phyloP scores from a whole-genome alignment of 768 basidiomycete genomes.

The Kwoniella dendrophila region DNA sequence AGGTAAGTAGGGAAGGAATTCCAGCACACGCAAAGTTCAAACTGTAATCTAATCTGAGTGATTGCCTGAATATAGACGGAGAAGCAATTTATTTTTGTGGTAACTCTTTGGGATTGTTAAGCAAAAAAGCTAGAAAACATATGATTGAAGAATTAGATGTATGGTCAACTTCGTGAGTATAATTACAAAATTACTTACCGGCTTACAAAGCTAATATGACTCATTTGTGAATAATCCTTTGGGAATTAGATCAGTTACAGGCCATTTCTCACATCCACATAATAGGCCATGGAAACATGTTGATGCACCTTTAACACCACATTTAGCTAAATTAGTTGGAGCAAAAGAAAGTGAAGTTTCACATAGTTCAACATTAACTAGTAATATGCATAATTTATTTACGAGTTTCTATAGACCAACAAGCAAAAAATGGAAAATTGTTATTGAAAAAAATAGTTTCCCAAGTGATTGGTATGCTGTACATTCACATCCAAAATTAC shows the following conservation, averaged over 20 bases:
- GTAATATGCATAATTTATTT: constrained; percentile 95
- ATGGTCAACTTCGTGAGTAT: constrained; percentile 68
- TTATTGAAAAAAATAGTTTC: constrained; percentile 92
- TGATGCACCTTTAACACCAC: constrained; percentile 69
- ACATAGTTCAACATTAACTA: constrained; percentile 91
- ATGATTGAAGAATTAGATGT: constrained; percentile 79
- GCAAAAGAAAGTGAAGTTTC: constrained; percentile 87
- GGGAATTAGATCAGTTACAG: constrained; percentile 64
- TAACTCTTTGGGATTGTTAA: constrained; percentile 85
- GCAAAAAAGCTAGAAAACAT: constrained; percentile 70
- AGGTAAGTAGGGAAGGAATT: constrained; percentile 38
- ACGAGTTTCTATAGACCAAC: constrained; percentile 91
- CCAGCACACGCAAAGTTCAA: background rate
- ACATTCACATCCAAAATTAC: background rate
- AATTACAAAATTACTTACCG: no score
- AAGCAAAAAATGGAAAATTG: constrained; percentile 79
- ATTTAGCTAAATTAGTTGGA: constrained; percentile 81
- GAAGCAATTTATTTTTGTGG: constrained; percentile 80
- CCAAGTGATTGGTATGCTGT: constrained; percentile 98
- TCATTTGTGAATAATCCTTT: no score
- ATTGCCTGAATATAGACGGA: constrained; percentile 30
- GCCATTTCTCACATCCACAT: constrained; percentile 88
- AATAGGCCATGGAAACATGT: constrained; percentile 79
- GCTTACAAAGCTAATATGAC: background rate
- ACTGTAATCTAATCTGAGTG: background rate